Percentiles rank a stretch among this genome's conserved stretches.
Evolutionary conservation across 1,139 yeast genomes (phyloP).

Genomic region (Taphrina pruni): DNA sequence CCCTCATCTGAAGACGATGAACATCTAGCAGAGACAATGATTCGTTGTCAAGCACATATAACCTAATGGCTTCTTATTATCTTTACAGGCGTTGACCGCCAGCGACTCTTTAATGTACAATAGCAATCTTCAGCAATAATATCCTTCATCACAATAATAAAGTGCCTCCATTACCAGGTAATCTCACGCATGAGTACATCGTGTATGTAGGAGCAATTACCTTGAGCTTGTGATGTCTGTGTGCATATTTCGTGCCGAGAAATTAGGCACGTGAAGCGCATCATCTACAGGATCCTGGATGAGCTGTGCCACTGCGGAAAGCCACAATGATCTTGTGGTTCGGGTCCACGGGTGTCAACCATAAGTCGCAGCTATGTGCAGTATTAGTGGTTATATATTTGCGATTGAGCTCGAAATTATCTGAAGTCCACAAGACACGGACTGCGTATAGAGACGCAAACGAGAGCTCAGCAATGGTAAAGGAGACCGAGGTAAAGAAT

Average conservation of each 20-base stretch:
- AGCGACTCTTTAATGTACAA: neutral
- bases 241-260: no score
- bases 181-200: no score
- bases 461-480: constrained; percentile 17
- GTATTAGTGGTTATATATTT: no score
- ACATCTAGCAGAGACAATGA: neutral
- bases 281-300: neutral
- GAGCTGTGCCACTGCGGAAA: constrained; percentile 6
- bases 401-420: no score
- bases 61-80: neutral
- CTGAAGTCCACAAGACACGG: no score
- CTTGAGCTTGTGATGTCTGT: no score
- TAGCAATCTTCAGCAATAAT: constrained; percentile 9
- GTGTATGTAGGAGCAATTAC: no score
- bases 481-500: constrained; percentile 30
- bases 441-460: no score
- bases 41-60: neutral
- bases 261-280: neutral
- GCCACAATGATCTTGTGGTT: constrained; percentile 3
- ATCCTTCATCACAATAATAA: neutral
- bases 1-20: neutral
- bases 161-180: no score
- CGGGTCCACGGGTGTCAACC: neutral
- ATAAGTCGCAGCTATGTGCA: no score
- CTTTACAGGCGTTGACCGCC: constrained; percentile 18